These are phyloP conservation scores for Penicillium hesseltinei DNA, from an alignment of 2,329 filamentous ascomycete species.

Conservation along the genomic window DNA sequence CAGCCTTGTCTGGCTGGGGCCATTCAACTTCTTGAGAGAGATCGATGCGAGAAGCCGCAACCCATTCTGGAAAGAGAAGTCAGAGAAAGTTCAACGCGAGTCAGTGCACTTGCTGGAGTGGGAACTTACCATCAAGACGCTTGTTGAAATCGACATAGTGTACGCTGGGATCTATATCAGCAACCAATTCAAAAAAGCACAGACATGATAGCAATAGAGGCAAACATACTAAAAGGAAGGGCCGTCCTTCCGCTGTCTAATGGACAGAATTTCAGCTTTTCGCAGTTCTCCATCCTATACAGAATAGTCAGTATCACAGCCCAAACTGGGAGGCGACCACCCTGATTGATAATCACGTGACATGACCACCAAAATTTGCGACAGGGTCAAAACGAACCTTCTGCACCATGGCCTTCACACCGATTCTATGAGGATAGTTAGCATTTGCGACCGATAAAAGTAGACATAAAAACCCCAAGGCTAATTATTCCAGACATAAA, in stretches of 20 bases:
- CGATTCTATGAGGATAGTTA: slow-evolving; percentile 53
- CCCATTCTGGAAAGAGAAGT: slow-evolving; percentile 72
- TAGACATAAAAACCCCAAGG: background rate
- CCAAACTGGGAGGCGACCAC: background rate
- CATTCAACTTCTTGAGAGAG: slow-evolving; percentile 91
- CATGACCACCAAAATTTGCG: slow-evolving; percentile 18
- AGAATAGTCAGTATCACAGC: slow-evolving; percentile 11
- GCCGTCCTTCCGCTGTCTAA: slow-evolving; percentile 82
- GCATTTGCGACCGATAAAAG: slow-evolving; percentile 38
- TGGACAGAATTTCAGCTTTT: slow-evolving; percentile 94
- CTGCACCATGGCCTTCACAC: slow-evolving; percentile 65
- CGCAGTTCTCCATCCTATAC: slow-evolving; percentile 72
- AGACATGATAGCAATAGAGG: background rate
- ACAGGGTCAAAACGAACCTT: slow-evolving; percentile 55
- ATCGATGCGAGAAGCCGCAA: slow-evolving; percentile 77
- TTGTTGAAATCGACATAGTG: slow-evolving; percentile 99
- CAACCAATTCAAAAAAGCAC: background rate
- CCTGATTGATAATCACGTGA: slow-evolving; percentile 33
- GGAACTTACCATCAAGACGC: slow-evolving; percentile 56
- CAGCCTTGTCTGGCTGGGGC: slow-evolving; percentile 86
- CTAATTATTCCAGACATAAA: slow-evolving; percentile 5
- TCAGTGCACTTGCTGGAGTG: background rate
- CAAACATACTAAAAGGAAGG: slow-evolving; percentile 71
- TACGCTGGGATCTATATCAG: slow-evolving; percentile 51
- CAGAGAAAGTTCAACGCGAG: slow-evolving; percentile 7